phyloP scores from a whole-genome alignment of 78 protist genomes.

The Emiliania huxleyi region DNA sequence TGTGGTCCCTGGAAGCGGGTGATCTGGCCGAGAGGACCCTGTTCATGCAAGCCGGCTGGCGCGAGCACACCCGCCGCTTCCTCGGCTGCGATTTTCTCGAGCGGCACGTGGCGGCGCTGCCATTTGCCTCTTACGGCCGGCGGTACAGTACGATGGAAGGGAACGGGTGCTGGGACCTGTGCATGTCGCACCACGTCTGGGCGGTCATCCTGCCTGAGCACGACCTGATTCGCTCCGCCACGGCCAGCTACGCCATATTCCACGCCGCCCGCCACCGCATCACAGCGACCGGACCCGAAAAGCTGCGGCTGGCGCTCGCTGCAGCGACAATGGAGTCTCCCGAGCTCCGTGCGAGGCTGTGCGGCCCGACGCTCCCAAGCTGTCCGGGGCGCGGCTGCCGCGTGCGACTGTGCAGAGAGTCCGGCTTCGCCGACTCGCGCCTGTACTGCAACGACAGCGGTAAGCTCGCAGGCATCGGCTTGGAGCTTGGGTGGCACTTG shows the following conservation, averaged over 20 bases:
- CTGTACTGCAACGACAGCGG: slow-evolving; percentile 3
- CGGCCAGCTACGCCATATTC: background rate
- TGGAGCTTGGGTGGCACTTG: background rate
- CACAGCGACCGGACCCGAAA: background rate
- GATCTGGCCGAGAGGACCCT: background rate
- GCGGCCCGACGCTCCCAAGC: background rate
- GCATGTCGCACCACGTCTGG: background rate
- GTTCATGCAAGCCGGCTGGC: background rate
- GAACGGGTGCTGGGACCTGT: background rate
- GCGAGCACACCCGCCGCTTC: background rate
- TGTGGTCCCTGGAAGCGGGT: background rate
- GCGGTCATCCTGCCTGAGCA: background rate
- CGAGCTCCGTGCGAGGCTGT: background rate
- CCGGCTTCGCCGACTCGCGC: background rate
- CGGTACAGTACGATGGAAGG: background rate
- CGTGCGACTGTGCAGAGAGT: background rate
- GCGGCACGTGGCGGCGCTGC: background rate
- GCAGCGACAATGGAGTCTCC: background rate
- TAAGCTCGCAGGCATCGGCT: background rate
- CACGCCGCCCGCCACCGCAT: background rate
- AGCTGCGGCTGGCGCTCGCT: background rate
- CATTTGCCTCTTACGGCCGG: background rate
- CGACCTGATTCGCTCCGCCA: background rate
- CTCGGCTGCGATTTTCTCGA: background rate
- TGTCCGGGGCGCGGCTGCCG: background rate